phyloP scores from a whole-genome alignment of 306 rosid genomes.

The Prunus fruticosa region DNA sequence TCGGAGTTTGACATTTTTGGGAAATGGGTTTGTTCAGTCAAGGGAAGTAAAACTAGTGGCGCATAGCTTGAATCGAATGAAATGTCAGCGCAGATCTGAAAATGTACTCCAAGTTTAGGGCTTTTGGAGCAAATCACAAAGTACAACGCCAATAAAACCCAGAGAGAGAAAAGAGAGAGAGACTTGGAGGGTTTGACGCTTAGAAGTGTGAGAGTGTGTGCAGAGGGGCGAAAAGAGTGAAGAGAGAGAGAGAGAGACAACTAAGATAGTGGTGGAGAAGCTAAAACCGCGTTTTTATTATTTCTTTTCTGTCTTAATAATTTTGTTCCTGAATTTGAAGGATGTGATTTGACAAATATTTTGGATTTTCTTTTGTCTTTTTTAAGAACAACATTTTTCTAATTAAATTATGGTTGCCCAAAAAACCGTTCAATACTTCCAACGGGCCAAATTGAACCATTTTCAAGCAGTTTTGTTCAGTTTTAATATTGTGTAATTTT shows the following conservation, averaged over 20 bases:
- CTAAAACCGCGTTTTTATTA: conserved; percentile 35
- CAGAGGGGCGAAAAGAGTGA: conserved; percentile 6
- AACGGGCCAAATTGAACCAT: no score
- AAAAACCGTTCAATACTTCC: no score
- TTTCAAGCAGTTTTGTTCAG: no score
- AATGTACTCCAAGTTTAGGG: not conserved
- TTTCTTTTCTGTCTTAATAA: not conserved
- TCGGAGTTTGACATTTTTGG: conserved; percentile 59
- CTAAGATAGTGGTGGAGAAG: conserved; percentile 20
- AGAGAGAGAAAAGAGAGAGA: conserved; percentile 5
- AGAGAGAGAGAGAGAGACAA: conserved; percentile 20
- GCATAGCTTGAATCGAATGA: conserved; percentile 31
- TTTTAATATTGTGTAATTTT: no score
- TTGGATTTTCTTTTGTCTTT: not conserved
- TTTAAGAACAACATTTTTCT: not conserved
- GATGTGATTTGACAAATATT: not conserved
- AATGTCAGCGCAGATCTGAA: conserved; percentile 46
- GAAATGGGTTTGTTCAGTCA: not conserved
- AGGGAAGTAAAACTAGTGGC: conserved; percentile 3
- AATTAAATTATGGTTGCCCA: no score
- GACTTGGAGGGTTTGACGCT: not conserved
- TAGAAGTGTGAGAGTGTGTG: conserved; percentile 19
- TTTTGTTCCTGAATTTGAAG: not conserved
- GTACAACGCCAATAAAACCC: not conserved
- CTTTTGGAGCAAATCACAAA: not conserved